phyloP scores from a whole-genome alignment of 129 eudicot genomes.

The Flaveria robusta region DNA sequence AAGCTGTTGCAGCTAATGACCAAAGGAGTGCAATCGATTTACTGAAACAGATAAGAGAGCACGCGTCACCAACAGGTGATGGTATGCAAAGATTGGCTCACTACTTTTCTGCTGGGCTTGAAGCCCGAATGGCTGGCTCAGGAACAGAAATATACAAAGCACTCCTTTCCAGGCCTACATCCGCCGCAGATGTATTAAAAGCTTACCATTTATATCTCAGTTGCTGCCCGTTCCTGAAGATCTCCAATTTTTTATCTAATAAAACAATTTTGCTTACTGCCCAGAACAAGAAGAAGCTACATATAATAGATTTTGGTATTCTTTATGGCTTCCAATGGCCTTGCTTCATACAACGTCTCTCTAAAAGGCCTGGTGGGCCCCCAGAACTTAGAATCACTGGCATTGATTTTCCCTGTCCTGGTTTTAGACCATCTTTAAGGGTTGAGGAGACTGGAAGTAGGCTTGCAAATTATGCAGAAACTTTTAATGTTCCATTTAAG shows the following conservation, averaged over 20 bases:
- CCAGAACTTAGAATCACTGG: constrained; percentile 82
- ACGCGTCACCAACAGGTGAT: constrained; percentile 71
- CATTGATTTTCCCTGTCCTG: constrained; percentile 72
- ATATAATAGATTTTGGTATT: constrained; percentile 74
- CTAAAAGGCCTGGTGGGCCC: constrained; percentile 72
- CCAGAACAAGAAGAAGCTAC: constrained; percentile 49
- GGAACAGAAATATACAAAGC: constrained; percentile 62
- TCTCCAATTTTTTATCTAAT: constrained; percentile 69
- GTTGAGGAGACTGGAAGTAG: constrained; percentile 81
- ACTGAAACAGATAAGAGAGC: constrained; percentile 66
- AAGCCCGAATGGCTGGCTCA: constrained; percentile 84
- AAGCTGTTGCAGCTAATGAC: constrained; percentile 70
- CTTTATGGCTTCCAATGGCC: constrained; percentile 89
- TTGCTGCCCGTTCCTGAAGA: constrained; percentile 60
- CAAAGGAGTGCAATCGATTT: constrained; percentile 58
- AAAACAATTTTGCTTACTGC: constrained; percentile 56
- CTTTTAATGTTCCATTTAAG: constrained; percentile 65
- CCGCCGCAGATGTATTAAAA: constrained; percentile 72
- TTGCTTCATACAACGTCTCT: constrained; percentile 67
- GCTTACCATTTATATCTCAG: constrained; percentile 74
- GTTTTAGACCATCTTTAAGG: constrained; percentile 69
- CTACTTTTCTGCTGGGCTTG: constrained; percentile 73
- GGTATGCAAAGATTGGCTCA: constrained; percentile 87
- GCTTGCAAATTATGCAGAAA: constrained; percentile 65
- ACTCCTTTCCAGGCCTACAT: constrained; percentile 42